Base-by-base conservation (phyloP, 306 rosid genomes). In the Vicia faba region DNA sequence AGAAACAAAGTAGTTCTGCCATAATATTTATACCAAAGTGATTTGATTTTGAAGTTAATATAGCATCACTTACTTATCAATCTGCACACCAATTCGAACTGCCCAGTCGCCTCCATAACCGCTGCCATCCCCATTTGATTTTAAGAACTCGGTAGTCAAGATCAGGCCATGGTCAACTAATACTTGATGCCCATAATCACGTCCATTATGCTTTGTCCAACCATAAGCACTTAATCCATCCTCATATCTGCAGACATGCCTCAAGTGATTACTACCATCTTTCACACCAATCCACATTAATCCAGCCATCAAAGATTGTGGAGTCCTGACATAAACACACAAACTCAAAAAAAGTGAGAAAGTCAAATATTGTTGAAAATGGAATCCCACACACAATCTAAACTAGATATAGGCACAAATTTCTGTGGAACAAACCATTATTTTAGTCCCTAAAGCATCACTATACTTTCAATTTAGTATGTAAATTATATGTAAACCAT, bases 91-190 rank as follows among this genome's bases (percentile, higher is more conserved):
- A 78, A 93, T 70, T 65, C 76, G 88, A 73, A 86, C 90, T 11
- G 91, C 84, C 98, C 98, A 93, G 53, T 89, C 97, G 67, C 98
- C 97, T 62, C 97, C 98, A 49, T 84, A 93, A 77, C 97, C 97
- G 56, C 95, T 83, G 38, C 77, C 87, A 7, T 76, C 83, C 49
- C 39, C 83, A 80, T 90, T 93, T 15, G 87, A 84, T 71, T 93
- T 93, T 70, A 93, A 66, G 81, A 93, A 93, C 80, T 78, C 81
- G 14, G 96, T 88, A 56, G 75, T 78, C 85, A 90, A 71, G 71
- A 66, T 85, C 86, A 86, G 39, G 45, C 80, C 95, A 53, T 83
- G 89, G 82, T 93, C 99, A 73, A 71, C 88, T 62, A 93, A 83
- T 41, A 78, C 75, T 78, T 93, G 99, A 63, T 80, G 87, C 77